These are phyloP conservation scores for Aspergillus incahuasiensis DNA, from an alignment of 495 filamentous ascomycete genomes.

Conservation along the genomic window DNA sequence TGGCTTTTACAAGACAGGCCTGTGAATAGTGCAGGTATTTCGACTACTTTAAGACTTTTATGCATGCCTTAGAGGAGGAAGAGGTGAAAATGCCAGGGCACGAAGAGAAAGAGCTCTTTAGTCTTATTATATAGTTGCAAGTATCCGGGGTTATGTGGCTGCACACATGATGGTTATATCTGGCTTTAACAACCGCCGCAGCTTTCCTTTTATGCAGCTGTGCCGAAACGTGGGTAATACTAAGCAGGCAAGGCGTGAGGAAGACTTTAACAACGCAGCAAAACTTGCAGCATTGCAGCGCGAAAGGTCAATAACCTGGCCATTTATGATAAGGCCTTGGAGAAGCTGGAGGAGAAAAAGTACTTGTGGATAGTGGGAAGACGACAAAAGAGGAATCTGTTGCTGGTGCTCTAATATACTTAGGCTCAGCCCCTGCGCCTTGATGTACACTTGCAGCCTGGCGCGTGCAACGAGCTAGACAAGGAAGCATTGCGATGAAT, in stretches of 20 bases:
- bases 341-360: slow-evolving; percentile 24
- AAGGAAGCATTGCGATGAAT: neutral
- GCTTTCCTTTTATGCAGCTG: slow-evolving; percentile 29
- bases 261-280: slow-evolving; percentile 15
- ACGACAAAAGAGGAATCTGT: slow-evolving; percentile 26
- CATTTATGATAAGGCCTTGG: slow-evolving; percentile 27
- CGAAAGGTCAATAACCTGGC: slow-evolving; percentile 21
- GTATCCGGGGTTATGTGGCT: slow-evolving; percentile 32
- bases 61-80: slow-evolving; percentile 31
- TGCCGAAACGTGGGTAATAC: slow-evolving; percentile 21
- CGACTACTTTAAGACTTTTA: slow-evolving; percentile 28
- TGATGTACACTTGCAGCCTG: too few relatives aligned
- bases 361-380: slow-evolving; percentile 21
- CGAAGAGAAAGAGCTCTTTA: slow-evolving; percentile 27
- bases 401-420: slow-evolving; percentile 3
- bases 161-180: slow-evolving; percentile 24
- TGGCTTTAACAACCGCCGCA: slow-evolving; percentile 27
- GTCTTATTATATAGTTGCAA: slow-evolving; percentile 27
- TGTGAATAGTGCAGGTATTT: slow-evolving; percentile 24
- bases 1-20: slow-evolving; percentile 31
- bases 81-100: slow-evolving; percentile 25
- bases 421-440: neutral
- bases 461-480: neutral
- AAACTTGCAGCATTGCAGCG: slow-evolving; percentile 16
- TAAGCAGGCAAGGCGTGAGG: slow-evolving; percentile 24